Evolutionary conservation across 1,139 yeast species (phyloP).

Genomic region (Wickerhamomyces sp.): DNA sequence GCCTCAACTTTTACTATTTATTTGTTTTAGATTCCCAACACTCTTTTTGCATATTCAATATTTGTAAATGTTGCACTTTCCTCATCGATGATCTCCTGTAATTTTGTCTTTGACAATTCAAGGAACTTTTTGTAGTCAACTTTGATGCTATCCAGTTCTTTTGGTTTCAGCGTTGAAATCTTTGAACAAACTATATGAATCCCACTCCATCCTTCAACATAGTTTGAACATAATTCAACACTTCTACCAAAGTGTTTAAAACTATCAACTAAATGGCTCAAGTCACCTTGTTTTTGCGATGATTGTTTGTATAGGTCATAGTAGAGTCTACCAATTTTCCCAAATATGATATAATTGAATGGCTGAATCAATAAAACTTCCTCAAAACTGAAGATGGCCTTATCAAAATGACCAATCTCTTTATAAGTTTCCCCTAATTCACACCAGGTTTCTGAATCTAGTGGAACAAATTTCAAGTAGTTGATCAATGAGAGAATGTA

Average conservation of each 20-base stretch:
- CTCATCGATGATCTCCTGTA: constrained; percentile 30
- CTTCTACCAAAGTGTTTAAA: constrained; percentile 60
- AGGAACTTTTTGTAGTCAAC: constrained; percentile 25
- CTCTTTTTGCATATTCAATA: constrained; percentile 29
- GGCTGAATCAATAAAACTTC: constrained; percentile 69
- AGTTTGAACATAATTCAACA: constrained; percentile 69
- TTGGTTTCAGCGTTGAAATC: constrained; percentile 21
- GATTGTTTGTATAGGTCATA: constrained; percentile 6
- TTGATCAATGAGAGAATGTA: constrained; percentile 26
- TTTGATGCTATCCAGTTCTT: constrained; percentile 8
- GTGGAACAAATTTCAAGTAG: constrained; percentile 39
- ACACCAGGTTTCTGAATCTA: constrained; percentile 73
- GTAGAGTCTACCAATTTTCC: constrained; percentile 50
- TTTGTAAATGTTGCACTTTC: constrained; percentile 29
- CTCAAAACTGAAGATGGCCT: constrained; percentile 61
- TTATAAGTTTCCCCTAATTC: constrained; percentile 65
- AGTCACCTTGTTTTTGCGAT: constrained; percentile 1
- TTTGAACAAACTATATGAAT: constrained; percentile 39
- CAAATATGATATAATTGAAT: constrained; percentile 66
- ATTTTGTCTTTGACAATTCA: constrained; percentile 30
- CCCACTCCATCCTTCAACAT: constrained; percentile 75
- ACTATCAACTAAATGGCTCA: constrained; percentile 6
- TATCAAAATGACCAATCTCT: constrained; percentile 56
- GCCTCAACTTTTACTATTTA: too few species aligned
- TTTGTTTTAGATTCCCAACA: neutral